Evolutionary conservation across 768 basidiomycete species (phyloP).

Genomic region (Flagelloscypha sp.): DNA sequence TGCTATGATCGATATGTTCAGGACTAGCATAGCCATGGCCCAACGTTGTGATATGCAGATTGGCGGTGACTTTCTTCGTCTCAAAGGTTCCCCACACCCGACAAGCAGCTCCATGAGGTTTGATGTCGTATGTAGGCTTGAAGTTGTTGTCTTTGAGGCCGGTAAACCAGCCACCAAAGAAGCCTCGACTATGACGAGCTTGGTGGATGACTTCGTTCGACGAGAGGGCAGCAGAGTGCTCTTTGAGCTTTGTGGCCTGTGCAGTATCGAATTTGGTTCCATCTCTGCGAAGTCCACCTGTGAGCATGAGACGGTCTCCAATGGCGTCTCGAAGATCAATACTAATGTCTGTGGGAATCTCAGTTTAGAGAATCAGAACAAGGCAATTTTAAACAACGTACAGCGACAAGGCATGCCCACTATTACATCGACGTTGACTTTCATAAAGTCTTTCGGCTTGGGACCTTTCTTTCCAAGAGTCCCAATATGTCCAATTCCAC

Average conservation of each 20-base stretch:
- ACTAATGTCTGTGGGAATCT: conserved; percentile 51
- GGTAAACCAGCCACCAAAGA: conserved; percentile 51
- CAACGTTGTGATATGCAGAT: conserved; percentile 88
- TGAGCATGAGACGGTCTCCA: conserved; percentile 87
- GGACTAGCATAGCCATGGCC: conserved; percentile 90
- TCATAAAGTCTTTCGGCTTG: conserved; percentile 52
- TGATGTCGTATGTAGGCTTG: conserved; percentile 67
- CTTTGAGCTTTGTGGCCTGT: conserved; percentile 66
- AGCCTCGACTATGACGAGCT: conserved; percentile 66
- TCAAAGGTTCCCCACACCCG: conserved; percentile 74
- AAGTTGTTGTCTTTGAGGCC: conserved; percentile 37
- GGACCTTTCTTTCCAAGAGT: too few species aligned
- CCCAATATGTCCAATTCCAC: too few species aligned
- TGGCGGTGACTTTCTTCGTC: conserved; percentile 90
- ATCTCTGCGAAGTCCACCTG: conserved; percentile 69
- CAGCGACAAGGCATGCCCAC: conserved; percentile 92
- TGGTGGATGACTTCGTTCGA: conserved; percentile 63
- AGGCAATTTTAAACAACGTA: conserved; percentile 33
- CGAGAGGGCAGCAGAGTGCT: conserved; percentile 58
- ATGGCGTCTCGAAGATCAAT: conserved; percentile 89
- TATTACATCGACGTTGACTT: conserved; percentile 86
- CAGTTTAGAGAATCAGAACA: conserved; percentile 4
- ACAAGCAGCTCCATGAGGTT: conserved; percentile 68
- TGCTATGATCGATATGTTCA: conserved; percentile 78
- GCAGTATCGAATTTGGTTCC: conserved; percentile 78